Base-by-base conservation (phyloP, 1,284 basidiomycete genomes). In the Marasmius sp. region DNA sequence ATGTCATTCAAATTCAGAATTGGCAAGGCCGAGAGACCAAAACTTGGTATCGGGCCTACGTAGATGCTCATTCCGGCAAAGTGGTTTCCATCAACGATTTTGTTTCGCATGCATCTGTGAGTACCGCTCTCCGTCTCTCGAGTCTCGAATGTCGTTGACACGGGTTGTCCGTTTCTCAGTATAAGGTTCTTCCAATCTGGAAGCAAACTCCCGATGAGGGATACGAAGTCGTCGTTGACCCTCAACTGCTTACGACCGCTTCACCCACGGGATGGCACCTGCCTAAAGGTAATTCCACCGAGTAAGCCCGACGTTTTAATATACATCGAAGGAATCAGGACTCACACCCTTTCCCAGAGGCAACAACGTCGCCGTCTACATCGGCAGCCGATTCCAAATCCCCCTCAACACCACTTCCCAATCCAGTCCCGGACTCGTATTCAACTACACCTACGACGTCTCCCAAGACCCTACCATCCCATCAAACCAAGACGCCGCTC, bases 1-100 rank as follows among this genome's bases (percentile, higher is more conserved):
- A 85, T 63, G 82, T 85, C 55, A 69, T 83, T 58, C 81, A 85
- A 71, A 79, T 86, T 55, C 80, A 83, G 69, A n/a, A 10, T 59
- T 27, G 27, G 27, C 27, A 5, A 27, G 27, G 5, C 2, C 27
- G 27, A 5, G 78, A 81, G 64, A 74, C 77, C 38, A 79, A 81
- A 60, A 77, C 79, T 36, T 88, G 85, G 85, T 81, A 81, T 68
- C 82, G 87, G 73, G 86, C 85, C 0, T 86, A 83, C 68, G 81
- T 89, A 54, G 85, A 87, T 64, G 83, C 84, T 18, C 79, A 82
- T 65, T 74, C 78, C 37, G 83, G 83, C 27, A 79, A 85, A 51
- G 70, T 88, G 41, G 68, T 85, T 16, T 77, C 79, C 36, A 76
- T 86, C n/a, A 81, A 80, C 54, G 85, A 88, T 70, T 89, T 82